A percentile compares a stretch with the other conserved stretches of the same genome.
Conservation (phyloP, 495 filamentous ascomycete species). For the Xylaria castorea region DNA sequence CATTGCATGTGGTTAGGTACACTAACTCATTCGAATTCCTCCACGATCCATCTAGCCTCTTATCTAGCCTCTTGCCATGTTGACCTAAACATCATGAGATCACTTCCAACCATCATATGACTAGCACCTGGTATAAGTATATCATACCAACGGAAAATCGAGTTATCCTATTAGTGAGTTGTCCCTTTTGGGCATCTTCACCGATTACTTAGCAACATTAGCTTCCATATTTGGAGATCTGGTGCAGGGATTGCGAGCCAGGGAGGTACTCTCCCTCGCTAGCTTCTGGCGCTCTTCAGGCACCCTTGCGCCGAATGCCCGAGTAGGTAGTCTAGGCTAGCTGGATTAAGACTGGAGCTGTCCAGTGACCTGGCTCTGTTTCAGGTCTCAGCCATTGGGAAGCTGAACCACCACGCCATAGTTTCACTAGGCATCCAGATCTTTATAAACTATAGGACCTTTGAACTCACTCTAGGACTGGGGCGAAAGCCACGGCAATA, state of each 20-base stretch:
- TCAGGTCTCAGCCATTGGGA: slow-evolving; percentile 20
- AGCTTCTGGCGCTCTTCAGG: slow-evolving; percentile 10
- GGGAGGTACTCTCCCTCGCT: neutral
- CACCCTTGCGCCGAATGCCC: slow-evolving; percentile 3
- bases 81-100: slow-evolving; percentile 16
- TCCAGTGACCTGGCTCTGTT: slow-evolving; percentile 10
- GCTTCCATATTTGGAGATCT: slow-evolving; percentile 17
- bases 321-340: neutral
- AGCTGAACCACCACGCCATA: neutral
- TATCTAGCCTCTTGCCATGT: neutral
- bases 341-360: neutral
- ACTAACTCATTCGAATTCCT: slow-evolving; percentile 6
- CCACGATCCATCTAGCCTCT: neutral
- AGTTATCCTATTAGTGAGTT: neutral
- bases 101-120: slow-evolving; percentile 15
- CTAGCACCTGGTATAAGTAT: neutral
- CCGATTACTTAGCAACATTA: slow-evolving; percentile 6
- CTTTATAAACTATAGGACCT: neutral
- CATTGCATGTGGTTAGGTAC: neutral
- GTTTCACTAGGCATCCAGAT: slow-evolving; percentile 15
- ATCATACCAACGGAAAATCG: neutral
- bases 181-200: neutral
- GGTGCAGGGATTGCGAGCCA: slow-evolving; percentile 7
- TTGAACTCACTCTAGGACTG: neutral
- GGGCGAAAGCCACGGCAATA: neutral